Conservation (phyloP, 2,329 filamentous ascomycete species). For the Talaromyces sp. region DNA sequence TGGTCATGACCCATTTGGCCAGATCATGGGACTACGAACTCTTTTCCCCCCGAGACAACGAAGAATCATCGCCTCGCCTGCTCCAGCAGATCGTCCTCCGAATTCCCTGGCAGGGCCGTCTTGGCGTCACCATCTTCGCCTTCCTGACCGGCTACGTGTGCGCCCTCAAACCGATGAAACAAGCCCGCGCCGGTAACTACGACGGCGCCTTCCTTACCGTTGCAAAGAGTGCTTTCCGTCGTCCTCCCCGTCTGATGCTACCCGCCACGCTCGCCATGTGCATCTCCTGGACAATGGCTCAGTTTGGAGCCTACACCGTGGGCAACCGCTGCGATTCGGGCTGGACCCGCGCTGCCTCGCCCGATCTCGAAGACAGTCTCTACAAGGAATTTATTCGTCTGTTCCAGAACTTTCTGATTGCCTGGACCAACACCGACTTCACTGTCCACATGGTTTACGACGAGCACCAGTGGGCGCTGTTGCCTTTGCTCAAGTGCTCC, state of each 20-base stretch:
- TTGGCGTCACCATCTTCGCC: conserved; percentile 53
- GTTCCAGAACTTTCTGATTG: conserved; percentile 41
- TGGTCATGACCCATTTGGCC: conserved; percentile 49
- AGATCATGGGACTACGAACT: conserved; percentile 49
- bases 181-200: conserved; percentile 43
- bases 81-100: conserved; percentile 51
- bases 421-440: conserved; percentile 46
- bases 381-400: conserved; percentile 41
- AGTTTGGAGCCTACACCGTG: conserved; percentile 45
- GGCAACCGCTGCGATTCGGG: conserved; percentile 45
- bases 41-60: conserved; percentile 44
- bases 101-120: conserved; percentile 51
- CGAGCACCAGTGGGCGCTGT: conserved; percentile 52
- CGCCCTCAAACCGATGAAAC: conserved; percentile 50
- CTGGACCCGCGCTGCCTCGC: conserved; percentile 50
- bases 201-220: conserved; percentile 43
- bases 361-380: conserved; percentile 39
- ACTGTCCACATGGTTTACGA: conserved; percentile 51
- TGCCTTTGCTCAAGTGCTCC: conserved; percentile 45
- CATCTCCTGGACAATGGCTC: conserved; percentile 47
- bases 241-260: conserved; percentile 48
- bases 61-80: conserved; percentile 39
- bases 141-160: conserved; percentile 55
- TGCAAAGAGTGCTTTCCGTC: conserved; percentile 51
- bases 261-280: conserved; percentile 49